Evolutionary conservation across 1,284 basidiomycete species (phyloP).

Genomic region (Volvariella surrecta): DNA sequence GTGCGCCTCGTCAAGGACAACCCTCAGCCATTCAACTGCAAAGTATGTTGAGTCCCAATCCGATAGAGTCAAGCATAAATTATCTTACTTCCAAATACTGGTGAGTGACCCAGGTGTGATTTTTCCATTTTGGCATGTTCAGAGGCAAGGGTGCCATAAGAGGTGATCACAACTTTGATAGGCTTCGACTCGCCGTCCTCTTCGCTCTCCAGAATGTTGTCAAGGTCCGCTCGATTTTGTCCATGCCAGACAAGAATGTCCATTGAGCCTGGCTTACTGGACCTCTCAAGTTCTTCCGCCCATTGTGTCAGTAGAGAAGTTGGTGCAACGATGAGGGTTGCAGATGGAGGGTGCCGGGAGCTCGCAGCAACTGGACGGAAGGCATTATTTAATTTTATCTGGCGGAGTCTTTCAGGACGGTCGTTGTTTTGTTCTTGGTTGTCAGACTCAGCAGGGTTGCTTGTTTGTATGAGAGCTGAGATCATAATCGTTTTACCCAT

Average conservation of each 20-base stretch:
- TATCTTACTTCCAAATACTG: slow-evolving; percentile 65
- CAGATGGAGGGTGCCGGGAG: slow-evolving; percentile 31
- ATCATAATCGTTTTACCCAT: slow-evolving; percentile 99
- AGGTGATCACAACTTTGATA: slow-evolving; percentile 82
- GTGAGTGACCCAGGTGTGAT: slow-evolving; percentile 31
- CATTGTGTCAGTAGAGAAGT: slow-evolving; percentile 90
- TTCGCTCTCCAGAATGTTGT: slow-evolving; percentile 45
- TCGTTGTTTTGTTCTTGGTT: slow-evolving; percentile 18
- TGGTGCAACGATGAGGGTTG: slow-evolving; percentile 90
- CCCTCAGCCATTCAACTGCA: slow-evolving; percentile 71
- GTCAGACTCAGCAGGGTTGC: slow-evolving; percentile 40
- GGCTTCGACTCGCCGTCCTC: slow-evolving; percentile 39
- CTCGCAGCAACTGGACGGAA: slow-evolving; percentile 36
- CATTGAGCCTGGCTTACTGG: slow-evolving; percentile 63
- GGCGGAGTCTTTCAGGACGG: slow-evolving; percentile 34
- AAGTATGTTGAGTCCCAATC: slow-evolving; percentile 7
- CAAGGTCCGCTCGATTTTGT: slow-evolving; percentile 59
- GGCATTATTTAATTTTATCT: slow-evolving; percentile 53
- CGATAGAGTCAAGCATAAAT: slow-evolving; percentile 1
- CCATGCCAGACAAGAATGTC: slow-evolving; percentile 81
- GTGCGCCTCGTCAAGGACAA: slow-evolving; percentile 89
- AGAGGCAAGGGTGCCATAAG: slow-evolving; percentile 82
- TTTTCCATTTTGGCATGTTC: slow-evolving; percentile 69
- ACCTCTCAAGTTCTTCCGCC: slow-evolving; percentile 78
- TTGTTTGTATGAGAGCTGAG: slow-evolving; percentile 84